A percentile compares a stretch with the other conserved stretches of the same genome.
phyloP scores from a whole-genome alignment of 169 alveolate genomes.

The Toxoplasma gondii region DNA sequence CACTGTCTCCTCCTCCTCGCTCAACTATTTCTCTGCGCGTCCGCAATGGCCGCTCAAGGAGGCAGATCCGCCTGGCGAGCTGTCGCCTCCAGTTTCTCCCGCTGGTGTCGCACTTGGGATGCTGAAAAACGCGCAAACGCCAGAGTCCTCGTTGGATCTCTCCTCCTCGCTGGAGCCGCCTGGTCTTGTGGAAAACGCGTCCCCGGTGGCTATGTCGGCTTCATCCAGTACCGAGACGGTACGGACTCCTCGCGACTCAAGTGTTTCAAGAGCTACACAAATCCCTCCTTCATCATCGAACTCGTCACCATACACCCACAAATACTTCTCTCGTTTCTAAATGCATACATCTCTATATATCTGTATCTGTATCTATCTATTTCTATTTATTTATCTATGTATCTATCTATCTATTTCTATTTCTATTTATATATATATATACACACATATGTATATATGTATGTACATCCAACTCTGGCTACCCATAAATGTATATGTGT shows the following conservation, averaged over 20 bases:
- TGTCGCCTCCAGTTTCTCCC: background rate
- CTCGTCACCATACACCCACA: too few relatives aligned
- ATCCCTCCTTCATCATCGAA: too few relatives aligned
- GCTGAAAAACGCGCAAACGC: slow-evolving; percentile 9
- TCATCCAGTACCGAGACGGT: slow-evolving; percentile 23
- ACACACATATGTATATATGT: too few relatives aligned
- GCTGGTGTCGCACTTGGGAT: background rate
- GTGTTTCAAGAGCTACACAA: too few relatives aligned
- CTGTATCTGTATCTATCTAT: too few relatives aligned
- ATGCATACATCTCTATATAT: too few relatives aligned
- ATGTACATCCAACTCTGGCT: too few relatives aligned
- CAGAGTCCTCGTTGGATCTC: background rate
- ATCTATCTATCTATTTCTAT: too few relatives aligned
- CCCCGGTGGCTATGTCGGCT: slow-evolving; percentile 34
- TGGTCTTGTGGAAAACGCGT: slow-evolving; percentile 31
- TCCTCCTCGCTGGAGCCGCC: background rate
- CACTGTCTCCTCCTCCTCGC: background rate
- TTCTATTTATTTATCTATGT: too few relatives aligned
- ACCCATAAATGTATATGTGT: too few relatives aligned
- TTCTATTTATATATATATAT: too few relatives aligned
- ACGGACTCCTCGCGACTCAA: background rate
- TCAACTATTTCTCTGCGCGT: background rate
- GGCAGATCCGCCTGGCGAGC: background rate
- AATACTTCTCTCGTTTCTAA: too few relatives aligned
- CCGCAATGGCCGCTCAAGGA: background rate